Evolutionary conservation across 2,329 filamentous ascomycete species (phyloP).

Genomic region (Penicillium sp.): DNA sequence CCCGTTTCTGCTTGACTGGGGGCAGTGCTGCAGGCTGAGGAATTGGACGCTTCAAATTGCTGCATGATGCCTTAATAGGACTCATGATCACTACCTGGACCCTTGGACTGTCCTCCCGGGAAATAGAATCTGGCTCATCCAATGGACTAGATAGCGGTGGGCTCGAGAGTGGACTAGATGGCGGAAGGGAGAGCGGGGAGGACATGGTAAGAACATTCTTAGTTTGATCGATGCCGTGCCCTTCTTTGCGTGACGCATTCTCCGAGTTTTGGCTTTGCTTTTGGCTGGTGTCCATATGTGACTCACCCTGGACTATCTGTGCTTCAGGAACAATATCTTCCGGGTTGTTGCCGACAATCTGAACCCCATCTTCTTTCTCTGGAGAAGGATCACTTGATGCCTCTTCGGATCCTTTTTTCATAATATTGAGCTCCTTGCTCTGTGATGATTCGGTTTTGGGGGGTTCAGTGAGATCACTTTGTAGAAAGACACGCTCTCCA

Average conservation of each 20-base stretch:
- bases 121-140: background rate
- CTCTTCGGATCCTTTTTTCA: background rate
- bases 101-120: background rate
- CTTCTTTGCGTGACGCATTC: background rate
- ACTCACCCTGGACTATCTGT: background rate
- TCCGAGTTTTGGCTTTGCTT: background rate
- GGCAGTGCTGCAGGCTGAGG: slow-evolving; percentile 14
- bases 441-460: background rate
- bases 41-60: slow-evolving; percentile 13
- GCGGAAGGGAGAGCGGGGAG: background rate
- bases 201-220: background rate
- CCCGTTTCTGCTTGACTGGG: slow-evolving; percentile 17
- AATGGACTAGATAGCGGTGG: background rate
- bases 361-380: background rate
- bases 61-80: background rate
- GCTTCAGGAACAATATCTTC: background rate
- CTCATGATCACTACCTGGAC: slow-evolving; percentile 17
- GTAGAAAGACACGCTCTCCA: slow-evolving; percentile 37
- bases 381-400: background rate
- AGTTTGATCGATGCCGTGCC: background rate
- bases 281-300: background rate
- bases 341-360: background rate
- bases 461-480: slow-evolving; percentile 2
- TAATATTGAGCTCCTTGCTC: background rate
- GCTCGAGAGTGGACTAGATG: background rate